Base-by-base conservation (phyloP, 1,284 basidiomycete species). In the Tilletia walkeri region DNA sequence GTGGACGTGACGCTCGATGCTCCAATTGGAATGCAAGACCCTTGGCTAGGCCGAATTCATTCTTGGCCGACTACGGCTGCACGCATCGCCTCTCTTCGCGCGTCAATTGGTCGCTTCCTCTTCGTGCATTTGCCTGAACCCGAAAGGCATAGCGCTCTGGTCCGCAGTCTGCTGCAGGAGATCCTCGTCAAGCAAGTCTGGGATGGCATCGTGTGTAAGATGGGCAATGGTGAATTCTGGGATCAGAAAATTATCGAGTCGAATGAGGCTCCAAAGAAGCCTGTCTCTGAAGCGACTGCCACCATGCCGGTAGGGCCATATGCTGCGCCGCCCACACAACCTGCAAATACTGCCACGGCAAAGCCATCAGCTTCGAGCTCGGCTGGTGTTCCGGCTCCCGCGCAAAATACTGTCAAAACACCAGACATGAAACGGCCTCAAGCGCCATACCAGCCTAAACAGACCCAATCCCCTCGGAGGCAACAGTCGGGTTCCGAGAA, bases 211-310 rank as follows among this genome's bases (percentile, higher is more conserved):
- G 69, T 77, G n/a, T 72, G 74, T 41, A 75, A 72, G 61, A 71
- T 78, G 36, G 76, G 78, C 20, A 75, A 80, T 39, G 78, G 78
- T 4, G 79, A 80, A 67, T 80, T 78, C 41, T 75, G 80, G 68
- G 80, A 80, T 49, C 73, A 71, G 16, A 73, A 77, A 67, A 78
- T 80, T 34, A 75, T 80, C 5, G 69, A 78, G 54, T 77, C 69
- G 71, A 75, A 72, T 9, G 73, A 76, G 41, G 34, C 70, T 34
- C n/a, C 24, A 10, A 48, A 66, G 59, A 53, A 45, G 45, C 41
- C 41, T 14, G 41, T 45, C 14, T 7, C 14, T 14, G 41, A 45
- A 14, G 41, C 41, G 14, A 45, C 41, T 7, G 9, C 6, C 9
- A 45, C 6, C 10, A 6, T 53, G 10, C 18, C 50, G 10, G 50